Conservation (phyloP, 2,329 filamentous ascomycete species). For the Cladophialophora yegresii region DNA sequence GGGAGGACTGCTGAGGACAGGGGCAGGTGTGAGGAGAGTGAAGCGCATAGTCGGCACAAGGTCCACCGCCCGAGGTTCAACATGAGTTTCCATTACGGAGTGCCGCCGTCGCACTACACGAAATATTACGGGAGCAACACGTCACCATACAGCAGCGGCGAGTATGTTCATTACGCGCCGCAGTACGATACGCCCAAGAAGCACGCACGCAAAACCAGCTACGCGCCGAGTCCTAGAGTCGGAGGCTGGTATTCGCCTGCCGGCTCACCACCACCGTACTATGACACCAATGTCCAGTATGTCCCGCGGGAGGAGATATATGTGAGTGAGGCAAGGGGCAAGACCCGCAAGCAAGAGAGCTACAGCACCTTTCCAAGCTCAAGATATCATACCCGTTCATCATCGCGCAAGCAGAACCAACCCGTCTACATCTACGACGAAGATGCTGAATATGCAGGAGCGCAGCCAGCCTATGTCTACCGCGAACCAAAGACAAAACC, state of each 20-base stretch:
- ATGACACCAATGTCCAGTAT: conserved; percentile 53
- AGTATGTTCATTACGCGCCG: conserved; percentile 37
- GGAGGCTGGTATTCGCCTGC: conserved; percentile 47
- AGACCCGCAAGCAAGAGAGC: conserved; percentile 40
- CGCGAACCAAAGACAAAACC: conserved; percentile 50
- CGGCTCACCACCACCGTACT: conserved; percentile 50
- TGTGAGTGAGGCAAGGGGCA: conserved; percentile 64
- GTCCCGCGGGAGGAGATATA: conserved; percentile 60
- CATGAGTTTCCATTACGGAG: conserved; percentile 37
- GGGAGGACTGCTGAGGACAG: conserved; percentile 32
- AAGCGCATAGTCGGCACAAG: conserved; percentile 18
- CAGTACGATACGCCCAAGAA: conserved; percentile 48
- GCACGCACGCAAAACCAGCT: conserved; percentile 61
- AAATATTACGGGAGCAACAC: conserved; percentile 42
- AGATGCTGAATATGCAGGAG: conserved; percentile 59
- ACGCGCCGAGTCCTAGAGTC: conserved; percentile 45
- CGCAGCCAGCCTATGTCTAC: conserved; percentile 49
- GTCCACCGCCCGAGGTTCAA: conserved; percentile 16
- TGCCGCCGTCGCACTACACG: conserved; percentile 35
- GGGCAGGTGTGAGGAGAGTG: conserved; percentile 34
- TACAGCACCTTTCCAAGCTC: conserved; percentile 55
- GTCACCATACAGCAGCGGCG: conserved; percentile 35
- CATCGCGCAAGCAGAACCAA: conserved; percentile 50
- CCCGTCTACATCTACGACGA: conserved; percentile 56
- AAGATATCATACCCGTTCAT: conserved; percentile 42